These are phyloP conservation scores for Ampelomyces quisqualis DNA, from an alignment of 2,329 filamentous ascomycete genomes.

Conservation along the genomic window DNA sequence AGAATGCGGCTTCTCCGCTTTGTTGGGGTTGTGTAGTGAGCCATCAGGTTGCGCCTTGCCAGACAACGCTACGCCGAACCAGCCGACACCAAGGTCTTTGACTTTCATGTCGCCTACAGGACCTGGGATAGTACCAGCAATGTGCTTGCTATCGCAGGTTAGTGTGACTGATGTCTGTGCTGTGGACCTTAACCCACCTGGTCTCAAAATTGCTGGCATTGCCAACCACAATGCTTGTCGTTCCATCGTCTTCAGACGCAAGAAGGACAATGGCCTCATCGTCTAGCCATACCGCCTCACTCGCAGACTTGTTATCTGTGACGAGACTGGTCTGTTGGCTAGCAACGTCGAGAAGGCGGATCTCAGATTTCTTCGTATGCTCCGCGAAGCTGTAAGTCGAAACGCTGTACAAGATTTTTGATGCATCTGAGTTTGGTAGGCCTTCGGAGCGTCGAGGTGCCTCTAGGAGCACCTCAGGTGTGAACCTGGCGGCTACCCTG, in stretches of 20 bases:
- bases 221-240: constrained; percentile 43
- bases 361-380: constrained; percentile 68
- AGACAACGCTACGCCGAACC: constrained; percentile 51
- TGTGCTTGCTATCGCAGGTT: constrained; percentile 47
- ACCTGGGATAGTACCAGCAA: constrained; percentile 48
- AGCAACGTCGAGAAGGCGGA: constrained; percentile 68
- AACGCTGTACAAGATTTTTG: constrained; percentile 65
- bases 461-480: constrained; percentile 73
- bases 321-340: constrained; percentile 66
- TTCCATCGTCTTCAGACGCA: constrained; percentile 45
- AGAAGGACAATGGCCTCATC: constrained; percentile 64
- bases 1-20: constrained; percentile 60
- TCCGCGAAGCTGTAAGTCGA: constrained; percentile 79
- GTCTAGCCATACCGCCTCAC: constrained; percentile 75
- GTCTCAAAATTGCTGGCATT: constrained; percentile 33
- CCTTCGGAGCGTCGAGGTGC: constrained; percentile 71
- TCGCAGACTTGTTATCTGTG: constrained; percentile 63
- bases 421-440: constrained; percentile 67
- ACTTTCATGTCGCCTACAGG: constrained; percentile 54
- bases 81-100: constrained; percentile 36
- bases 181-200: constrained; percentile 23
- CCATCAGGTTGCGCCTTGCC: constrained; percentile 69
- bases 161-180: no score
- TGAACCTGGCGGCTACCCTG: constrained; percentile 63
- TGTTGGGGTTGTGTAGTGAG: constrained; percentile 65